These are phyloP conservation scores for Pisolithus marmoratus DNA, from an alignment of 768 basidiomycete genomes.

Conservation along the genomic window DNA sequence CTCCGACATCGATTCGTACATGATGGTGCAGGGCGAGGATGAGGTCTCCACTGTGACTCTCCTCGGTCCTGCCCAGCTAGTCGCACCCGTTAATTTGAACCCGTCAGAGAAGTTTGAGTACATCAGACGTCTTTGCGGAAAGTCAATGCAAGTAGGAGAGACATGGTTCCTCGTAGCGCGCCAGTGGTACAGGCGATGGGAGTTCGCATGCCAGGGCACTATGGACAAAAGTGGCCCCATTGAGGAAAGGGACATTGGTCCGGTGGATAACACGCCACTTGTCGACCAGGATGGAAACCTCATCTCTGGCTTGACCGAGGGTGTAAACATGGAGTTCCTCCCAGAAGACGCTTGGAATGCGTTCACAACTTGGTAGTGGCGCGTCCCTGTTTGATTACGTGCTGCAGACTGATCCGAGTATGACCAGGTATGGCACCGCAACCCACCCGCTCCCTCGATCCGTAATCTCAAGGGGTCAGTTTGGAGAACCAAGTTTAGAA, in stretches of 20 bases:
- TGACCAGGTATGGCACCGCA: constrained; percentile 65
- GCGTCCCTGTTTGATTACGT: not conserved
- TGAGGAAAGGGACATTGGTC: constrained; percentile 58
- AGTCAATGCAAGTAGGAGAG: constrained; percentile 56
- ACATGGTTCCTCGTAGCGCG: constrained; percentile 75
- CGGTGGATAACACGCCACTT: constrained; percentile 70
- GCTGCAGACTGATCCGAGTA: constrained; percentile 1
- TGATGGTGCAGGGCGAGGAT: constrained; percentile 52
- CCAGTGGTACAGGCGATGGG: constrained; percentile 73
- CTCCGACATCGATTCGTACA: constrained; percentile 63
- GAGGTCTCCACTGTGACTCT: constrained; percentile 12
- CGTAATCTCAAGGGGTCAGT: constrained; percentile 56
- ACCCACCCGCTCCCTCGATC: constrained; percentile 53
- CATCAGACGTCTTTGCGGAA: constrained; percentile 42
- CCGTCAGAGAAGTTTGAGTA: constrained; percentile 44
- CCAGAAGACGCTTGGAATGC: constrained; percentile 67
- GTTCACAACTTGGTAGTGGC: constrained; percentile 52
- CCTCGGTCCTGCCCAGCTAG: constrained; percentile 19
- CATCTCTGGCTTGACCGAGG: constrained; percentile 45
- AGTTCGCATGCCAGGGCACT: constrained; percentile 63
- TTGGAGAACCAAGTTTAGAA: constrained; percentile 55
- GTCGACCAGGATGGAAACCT: constrained; percentile 48
- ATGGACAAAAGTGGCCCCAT: constrained; percentile 63
- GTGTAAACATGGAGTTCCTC: constrained; percentile 69
- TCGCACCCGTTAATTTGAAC: constrained; percentile 23